Base-by-base conservation (phyloP, 495 filamentous ascomycete genomes). In the Sporormia fimetaria region DNA sequence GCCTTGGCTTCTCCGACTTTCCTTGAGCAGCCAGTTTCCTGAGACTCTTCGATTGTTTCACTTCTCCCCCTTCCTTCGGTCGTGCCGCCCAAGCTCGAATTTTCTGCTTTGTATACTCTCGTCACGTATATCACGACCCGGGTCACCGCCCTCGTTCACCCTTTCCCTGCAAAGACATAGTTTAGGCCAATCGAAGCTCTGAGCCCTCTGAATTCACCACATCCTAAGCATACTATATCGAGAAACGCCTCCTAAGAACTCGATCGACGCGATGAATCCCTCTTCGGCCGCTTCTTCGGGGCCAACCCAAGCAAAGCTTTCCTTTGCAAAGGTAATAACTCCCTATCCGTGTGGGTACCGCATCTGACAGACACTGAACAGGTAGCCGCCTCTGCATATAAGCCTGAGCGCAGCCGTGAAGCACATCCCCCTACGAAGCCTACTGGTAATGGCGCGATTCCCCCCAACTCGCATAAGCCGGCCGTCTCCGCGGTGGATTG, bases 321-420 rank as follows among this genome's bases (percentile, higher is more conserved):
- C 66, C 18, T 69, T 67, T 61, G 66, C 66, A 54, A 77, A 75
- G 67, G 76, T 75, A 62, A 33, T 40, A 15, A 28, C 37, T 32
- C 25, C 7, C 14, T 36, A 9, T 10, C 37, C 23, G 30, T 21
- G 25, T 30, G n/a, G 11, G 11, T 26, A 9, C 27, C 4, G 3
- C 27, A 17, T 36, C 16, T 36, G 17, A 26, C 44, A 40, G 43
- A 42, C 28, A 7, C 18, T 52, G 40, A 49, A 28, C 33, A 73
- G 69, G 73, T 74, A 27, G 73, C 69, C 48, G 69, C 70, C 36
- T 72, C 74, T 49, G 22, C 43, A 16, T 56, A 56, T 39, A 50
- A 42, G 30, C 53, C 49, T 8, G 39, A 40, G 21, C 21, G 16
- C 30, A 10, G 21, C 15, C 51, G 42, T 29, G 35, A 51, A 35